Evolutionary conservation across 495 filamentous ascomycete genomes (phyloP), one percentile per base, ranked within the genome.

Genomic region (Glarea lozoyensis): DNA sequence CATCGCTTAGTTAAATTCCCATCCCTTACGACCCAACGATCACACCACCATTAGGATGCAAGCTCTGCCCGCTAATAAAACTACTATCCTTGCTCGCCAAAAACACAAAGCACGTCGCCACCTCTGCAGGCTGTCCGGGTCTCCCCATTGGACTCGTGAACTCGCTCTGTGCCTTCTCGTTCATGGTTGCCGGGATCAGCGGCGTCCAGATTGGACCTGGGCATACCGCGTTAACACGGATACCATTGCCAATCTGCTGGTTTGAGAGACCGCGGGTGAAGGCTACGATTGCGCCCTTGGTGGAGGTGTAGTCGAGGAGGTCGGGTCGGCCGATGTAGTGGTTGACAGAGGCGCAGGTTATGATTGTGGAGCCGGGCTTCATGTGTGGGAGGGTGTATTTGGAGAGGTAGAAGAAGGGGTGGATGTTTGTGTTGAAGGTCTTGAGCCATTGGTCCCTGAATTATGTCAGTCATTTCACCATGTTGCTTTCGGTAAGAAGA

Each of bases 191-290:
- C 3, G 84, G 82, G 40, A 89, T 86, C 25, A 90, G 66, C 1
- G 88, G 88, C 0, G 86, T 89, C 86, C 86, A 92, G 20, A 93
- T 62, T 0, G 84, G 86, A 0, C 88, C 88, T 0, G 87, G 86
- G 18, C 82, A 85, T 2, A 94, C 71, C 13, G 76, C 76, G 49
- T 92, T 94, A 43, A 89, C 84, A 3, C 86, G 75, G 56, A 92
- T 88, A 4, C 85, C 87, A 34, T 80, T 76, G 40, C 57, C 52
- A 7, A 85, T 54, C 50, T 81, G 76, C 57, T 90, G 82, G 58
- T 88, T 92, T 29, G 79, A 81, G 11, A 94, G 66, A 10, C 72
- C 84, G 11, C 84, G 79, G 0, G 84, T 89, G 64, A 93, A 90
- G 12, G 85, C 72, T 2, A 93, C 65, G 46, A 92, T 84, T 42